phyloP scores from a whole-genome alignment of 1,284 basidiomycete genomes.

The Trichosporon faecale region DNA sequence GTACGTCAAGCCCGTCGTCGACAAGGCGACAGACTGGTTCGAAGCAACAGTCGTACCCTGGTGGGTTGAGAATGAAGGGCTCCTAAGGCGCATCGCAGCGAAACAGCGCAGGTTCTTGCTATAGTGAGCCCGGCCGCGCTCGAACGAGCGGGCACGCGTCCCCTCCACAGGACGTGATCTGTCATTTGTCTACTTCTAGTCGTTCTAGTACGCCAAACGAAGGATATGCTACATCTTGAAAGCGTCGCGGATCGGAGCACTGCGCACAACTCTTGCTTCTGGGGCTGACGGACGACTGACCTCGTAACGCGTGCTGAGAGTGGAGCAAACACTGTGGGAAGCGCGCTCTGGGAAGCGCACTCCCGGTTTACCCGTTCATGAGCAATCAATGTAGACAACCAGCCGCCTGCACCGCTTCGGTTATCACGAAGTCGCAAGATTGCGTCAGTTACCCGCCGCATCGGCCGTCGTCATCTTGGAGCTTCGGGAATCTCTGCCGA shows the following conservation, averaged over 20 bases:
- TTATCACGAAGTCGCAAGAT: not conserved
- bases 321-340: too few species aligned
- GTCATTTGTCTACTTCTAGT: not conserved
- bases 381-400: not conserved
- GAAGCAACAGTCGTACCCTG: conserved; percentile 2
- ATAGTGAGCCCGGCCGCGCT: not conserved
- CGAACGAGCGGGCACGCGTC: not conserved
- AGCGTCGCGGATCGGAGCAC: not conserved
- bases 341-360: too few species aligned
- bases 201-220: not conserved
- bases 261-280: not conserved
- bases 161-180: not conserved
- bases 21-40: not conserved
- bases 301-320: too few species aligned
- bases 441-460: conserved; percentile 8
- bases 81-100: not conserved
- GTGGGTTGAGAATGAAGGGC: not conserved
- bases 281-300: too few species aligned
- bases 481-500: not conserved
- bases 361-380: not conserved
- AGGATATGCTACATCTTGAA: not conserved
- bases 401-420: not conserved
- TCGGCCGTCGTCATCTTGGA: not conserved
- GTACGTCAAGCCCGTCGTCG: conserved; percentile 5
- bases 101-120: conserved; percentile 7